Conservation (phyloP, 2,329 filamentous ascomycete species). For the Byssothecium circinans region DNA sequence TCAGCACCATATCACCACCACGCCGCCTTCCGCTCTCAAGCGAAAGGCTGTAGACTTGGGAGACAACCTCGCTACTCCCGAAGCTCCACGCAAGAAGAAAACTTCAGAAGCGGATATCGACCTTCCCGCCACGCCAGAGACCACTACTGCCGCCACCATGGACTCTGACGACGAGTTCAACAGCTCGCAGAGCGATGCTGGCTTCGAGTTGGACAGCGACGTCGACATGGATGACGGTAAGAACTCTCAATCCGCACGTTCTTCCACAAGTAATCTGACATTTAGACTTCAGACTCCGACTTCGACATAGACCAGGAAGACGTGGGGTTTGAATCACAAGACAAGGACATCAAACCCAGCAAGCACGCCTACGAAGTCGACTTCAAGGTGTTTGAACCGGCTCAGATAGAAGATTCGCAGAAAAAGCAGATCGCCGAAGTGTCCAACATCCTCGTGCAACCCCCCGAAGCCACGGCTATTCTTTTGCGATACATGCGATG, state of each 20-base stretch:
- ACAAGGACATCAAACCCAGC: constrained; percentile 72
- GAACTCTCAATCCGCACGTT: constrained; percentile 6
- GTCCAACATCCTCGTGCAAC: constrained; percentile 85
- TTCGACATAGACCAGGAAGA: constrained; percentile 62
- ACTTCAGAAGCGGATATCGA: constrained; percentile 19
- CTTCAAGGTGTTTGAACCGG: constrained; percentile 77
- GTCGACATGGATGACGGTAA: constrained; percentile 63
- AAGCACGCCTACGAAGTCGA: constrained; percentile 80
- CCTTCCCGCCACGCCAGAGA: constrained; percentile 38
- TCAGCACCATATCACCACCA: constrained; percentile 42
- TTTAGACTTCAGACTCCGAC: constrained; percentile 48
- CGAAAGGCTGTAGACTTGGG: constrained; percentile 44
- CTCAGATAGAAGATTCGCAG: constrained; percentile 83
- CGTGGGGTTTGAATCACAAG: constrained; percentile 63
- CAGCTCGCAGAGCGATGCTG: constrained; percentile 76
- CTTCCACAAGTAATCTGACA: constrained; percentile 14
- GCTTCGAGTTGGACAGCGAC: constrained; percentile 73
- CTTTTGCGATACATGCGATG: constrained; percentile 85
- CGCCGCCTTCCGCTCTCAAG: constrained; percentile 42
- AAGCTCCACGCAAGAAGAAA: constrained; percentile 37
- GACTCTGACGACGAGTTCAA: constrained; percentile 95
- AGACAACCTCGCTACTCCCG: constrained; percentile 27
- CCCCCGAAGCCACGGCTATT: constrained; percentile 87
- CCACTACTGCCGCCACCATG: constrained; percentile 62
- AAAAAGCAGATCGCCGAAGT: constrained; percentile 85